A percentile compares a stretch with the other conserved stretches of the same genome.
These are phyloP conservation scores for Cicer arietinum DNA, from an alignment of 306 rosid species.

Conservation along the genomic window DNA sequence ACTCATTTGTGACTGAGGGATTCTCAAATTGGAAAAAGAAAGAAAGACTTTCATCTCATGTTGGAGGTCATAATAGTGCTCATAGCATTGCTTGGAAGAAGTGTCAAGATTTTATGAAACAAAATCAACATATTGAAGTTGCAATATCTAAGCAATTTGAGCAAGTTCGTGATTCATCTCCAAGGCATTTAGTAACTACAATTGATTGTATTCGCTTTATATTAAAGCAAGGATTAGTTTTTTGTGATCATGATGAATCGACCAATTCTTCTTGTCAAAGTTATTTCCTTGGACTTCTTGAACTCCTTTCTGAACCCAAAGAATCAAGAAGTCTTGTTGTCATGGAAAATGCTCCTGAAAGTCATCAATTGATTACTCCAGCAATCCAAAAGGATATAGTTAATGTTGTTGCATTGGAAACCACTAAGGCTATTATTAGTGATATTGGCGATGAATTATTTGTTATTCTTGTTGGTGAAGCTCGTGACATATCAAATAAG, in stretches of 20 bases:
- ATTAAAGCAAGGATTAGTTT: not conserved
- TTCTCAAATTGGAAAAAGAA: constrained; percentile 13
- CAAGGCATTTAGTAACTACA: not conserved
- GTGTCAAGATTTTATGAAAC: constrained; percentile 25
- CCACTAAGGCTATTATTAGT: constrained; percentile 25
- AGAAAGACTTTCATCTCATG: constrained; percentile 8
- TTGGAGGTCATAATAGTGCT: constrained; percentile 18
- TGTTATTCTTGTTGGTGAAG: constrained; percentile 11
- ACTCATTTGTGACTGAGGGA: constrained; percentile 12
- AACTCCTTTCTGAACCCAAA: not conserved
- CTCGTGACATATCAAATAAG: constrained; percentile 1
- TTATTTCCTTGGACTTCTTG: constrained; percentile 12
- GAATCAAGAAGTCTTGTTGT: constrained; percentile 4
- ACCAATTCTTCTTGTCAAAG: not conserved
- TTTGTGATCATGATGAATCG: not conserved
- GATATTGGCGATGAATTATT: constrained; percentile 16
- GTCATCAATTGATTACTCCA: constrained; percentile 3
- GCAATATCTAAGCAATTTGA: not conserved
- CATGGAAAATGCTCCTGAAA: not conserved
- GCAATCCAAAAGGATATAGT: not conserved
- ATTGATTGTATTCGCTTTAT: constrained; percentile 1
- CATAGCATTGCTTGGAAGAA: constrained; percentile 21
- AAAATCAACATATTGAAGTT: constrained; percentile 1
- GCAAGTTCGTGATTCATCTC: not conserved
- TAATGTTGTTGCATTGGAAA: constrained; percentile 26